Evolutionary conservation across 345 rosid genomes (phyloP).

Genomic region (Atalantia buxifolia): DNA sequence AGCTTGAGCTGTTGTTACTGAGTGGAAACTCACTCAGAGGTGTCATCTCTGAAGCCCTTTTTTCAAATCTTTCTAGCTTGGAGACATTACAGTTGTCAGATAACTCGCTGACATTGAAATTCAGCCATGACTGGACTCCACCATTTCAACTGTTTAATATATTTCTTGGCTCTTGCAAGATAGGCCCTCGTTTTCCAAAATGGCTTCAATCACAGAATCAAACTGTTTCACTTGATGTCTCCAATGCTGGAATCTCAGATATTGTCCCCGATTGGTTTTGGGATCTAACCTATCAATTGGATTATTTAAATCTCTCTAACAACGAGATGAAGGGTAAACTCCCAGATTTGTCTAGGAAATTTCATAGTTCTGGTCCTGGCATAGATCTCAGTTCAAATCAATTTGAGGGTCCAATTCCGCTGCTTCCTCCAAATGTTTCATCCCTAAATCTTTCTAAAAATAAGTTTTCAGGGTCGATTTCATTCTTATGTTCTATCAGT

Average conservation of each 20-base stretch:
- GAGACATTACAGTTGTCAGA: background rate
- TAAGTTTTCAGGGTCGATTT: background rate
- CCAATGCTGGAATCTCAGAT: background rate
- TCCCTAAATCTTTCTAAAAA: background rate
- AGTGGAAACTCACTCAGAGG: background rate
- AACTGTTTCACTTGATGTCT: background rate
- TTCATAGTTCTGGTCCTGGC: background rate
- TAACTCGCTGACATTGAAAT: background rate
- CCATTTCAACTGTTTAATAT: background rate
- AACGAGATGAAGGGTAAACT: background rate
- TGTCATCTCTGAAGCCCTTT: background rate
- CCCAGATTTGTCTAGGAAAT: background rate
- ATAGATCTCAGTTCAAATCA: background rate
- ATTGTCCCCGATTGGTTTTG: background rate
- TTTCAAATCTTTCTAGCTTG: background rate
- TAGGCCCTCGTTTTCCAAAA: background rate
- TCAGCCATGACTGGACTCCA: background rate
- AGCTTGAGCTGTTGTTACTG: background rate
- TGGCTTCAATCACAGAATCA: background rate
- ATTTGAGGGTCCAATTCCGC: background rate
- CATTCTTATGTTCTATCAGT: background rate
- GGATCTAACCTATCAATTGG: background rate
- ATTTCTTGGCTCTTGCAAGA: background rate
- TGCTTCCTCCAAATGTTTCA: background rate
- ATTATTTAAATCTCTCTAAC: background rate